These are phyloP conservation scores for Rhododendron kiyosumense DNA, from an alignment of 148 eudicot genomes.

Conservation along the genomic window DNA sequence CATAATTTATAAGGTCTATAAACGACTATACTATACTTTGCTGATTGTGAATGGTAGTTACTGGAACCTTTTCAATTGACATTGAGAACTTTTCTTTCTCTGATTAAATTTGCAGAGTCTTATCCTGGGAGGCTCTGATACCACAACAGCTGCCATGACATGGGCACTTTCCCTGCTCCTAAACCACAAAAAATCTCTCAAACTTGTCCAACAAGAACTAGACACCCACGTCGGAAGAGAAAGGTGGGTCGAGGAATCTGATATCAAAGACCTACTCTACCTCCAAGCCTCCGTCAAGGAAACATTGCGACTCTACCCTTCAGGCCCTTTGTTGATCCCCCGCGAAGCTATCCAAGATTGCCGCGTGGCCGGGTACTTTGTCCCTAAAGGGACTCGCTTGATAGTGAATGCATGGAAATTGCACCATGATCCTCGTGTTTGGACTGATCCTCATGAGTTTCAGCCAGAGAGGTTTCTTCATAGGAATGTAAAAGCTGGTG, in stretches of 20 bases:
- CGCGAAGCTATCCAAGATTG: not conserved
- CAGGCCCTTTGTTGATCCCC: not conserved
- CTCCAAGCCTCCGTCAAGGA: not conserved
- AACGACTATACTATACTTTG: too few relatives aligned
- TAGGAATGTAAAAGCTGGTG: too few relatives aligned
- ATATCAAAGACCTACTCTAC: not conserved
- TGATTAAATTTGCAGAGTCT: not conserved
- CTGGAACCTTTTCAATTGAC: too few relatives aligned
- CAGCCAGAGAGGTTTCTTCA: too few relatives aligned
- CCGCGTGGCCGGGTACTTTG: not conserved
- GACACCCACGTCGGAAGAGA: not conserved
- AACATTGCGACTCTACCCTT: not conserved
- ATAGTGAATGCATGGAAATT: not conserved
- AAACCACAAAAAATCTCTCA: not conserved
- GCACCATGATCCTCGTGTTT: not conserved
- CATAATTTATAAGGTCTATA: too few relatives aligned
- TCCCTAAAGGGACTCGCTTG: slow-evolving; percentile 3
- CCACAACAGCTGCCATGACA: not conserved
- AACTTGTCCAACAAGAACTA: not conserved
- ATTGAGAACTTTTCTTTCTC: not conserved
- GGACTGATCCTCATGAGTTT: not conserved
- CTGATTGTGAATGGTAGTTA: too few relatives aligned
- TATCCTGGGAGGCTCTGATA: not conserved
- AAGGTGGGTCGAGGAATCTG: not conserved
- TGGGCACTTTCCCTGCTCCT: slow-evolving; percentile 6